Evolutionary conservation across 805 yeast genomes (phyloP).

Genomic region (Wickerhamiella australiensis): DNA sequence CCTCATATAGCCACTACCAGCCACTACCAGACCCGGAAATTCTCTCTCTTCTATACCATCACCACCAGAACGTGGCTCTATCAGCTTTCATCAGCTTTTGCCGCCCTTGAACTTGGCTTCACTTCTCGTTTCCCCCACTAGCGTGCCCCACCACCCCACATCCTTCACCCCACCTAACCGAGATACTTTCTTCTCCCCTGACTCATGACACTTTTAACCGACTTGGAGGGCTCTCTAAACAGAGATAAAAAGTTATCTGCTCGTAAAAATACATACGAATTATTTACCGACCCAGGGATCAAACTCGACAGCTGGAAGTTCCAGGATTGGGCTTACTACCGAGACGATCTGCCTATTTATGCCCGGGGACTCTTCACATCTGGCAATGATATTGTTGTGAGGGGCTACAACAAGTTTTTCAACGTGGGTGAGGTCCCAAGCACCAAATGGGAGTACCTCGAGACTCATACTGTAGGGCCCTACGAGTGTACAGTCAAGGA

Average conservation of each 20-base stretch:
- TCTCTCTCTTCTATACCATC: too few species aligned
- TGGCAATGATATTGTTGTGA: constrained; percentile 41
- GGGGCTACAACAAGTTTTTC: constrained; percentile 95
- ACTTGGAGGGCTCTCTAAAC: neutral
- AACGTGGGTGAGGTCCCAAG: constrained; percentile 52
- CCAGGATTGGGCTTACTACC: constrained; percentile 78
- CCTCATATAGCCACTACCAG: too few species aligned
- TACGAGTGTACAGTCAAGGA: constrained; percentile 73
- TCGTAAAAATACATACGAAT: constrained; percentile 13
- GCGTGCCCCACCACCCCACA: too few species aligned
- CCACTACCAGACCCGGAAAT: too few species aligned
- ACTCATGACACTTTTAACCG: neutral
- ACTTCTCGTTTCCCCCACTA: too few species aligned
- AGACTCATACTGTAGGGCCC: constrained; percentile 53
- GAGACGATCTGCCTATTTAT: constrained; percentile 44
- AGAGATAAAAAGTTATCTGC: constrained; percentile 17
- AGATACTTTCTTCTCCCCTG: neutral
- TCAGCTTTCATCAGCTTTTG: too few species aligned
- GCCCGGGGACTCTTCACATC: constrained; percentile 76
- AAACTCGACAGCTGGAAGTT: constrained; percentile 54
- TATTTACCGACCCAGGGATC: constrained; percentile 25
- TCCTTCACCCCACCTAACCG: too few species aligned
- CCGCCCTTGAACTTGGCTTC: too few species aligned
- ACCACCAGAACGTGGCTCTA: too few species aligned
- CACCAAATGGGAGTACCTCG: constrained; percentile 41